Conservation (phyloP, 2,329 filamentous ascomycete species). For the Parasarocladium wereldwijsianum region DNA sequence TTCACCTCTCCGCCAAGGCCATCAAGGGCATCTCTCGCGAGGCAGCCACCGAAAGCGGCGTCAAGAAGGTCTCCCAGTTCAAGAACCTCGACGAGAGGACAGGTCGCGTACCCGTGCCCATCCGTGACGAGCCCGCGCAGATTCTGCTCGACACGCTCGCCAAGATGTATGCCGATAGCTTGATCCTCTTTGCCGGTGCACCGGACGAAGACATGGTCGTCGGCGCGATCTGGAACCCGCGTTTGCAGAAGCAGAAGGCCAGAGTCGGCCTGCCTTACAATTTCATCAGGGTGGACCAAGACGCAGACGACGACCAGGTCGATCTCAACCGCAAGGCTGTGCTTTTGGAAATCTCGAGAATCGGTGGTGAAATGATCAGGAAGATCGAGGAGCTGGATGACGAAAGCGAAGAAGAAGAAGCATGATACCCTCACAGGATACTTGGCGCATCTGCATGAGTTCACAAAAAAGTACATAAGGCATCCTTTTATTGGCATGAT, state of each 20-base stretch:
- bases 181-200: conserved; percentile 2
- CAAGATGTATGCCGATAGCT: conserved; percentile 21
- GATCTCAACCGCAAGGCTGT: conserved; percentile 54
- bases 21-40: conserved; percentile 26
- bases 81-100: conserved; percentile 46
- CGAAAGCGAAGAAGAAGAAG: conserved; percentile 4
- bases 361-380: conserved; percentile 53
- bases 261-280: conserved; percentile 56
- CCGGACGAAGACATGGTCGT: conserved; percentile 34
- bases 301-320: conserved; percentile 31
- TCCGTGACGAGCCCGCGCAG: conserved; percentile 33
- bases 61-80: conserved; percentile 37
- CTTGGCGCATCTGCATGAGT: too few species aligned
- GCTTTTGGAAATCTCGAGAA: conserved; percentile 55
- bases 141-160: conserved; percentile 54
- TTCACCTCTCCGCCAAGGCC: conserved; percentile 50
- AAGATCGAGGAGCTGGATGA: conserved; percentile 38
- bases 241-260: conserved; percentile 42
- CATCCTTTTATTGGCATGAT: too few species aligned
- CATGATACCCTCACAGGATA: conserved; percentile 4
- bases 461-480: conserved; percentile 2
- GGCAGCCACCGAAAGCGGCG: conserved; percentile 18
- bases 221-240: conserved; percentile 44
- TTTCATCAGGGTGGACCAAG: conserved; percentile 20
- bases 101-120: conserved; percentile 20